These are phyloP conservation scores for Raphanus hybrid DNA, from an alignment of 441 rosid species.

Conservation along the genomic window DNA sequence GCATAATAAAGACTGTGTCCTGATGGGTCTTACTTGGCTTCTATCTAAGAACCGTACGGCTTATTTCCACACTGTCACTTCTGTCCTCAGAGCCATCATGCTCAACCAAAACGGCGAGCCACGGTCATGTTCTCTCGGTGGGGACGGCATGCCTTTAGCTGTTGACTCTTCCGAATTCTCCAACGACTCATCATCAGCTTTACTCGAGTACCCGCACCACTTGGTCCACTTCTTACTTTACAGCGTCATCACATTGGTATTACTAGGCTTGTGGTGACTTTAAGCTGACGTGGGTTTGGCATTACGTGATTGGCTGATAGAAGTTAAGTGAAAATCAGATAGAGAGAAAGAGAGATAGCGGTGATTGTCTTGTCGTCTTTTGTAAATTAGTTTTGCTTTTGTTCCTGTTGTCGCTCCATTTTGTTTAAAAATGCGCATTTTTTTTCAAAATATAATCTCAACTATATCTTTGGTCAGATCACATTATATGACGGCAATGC, in stretches of 20 bases:
- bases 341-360: conserved; percentile 5
- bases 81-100: conserved; percentile 81
- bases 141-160: conserved; percentile 90
- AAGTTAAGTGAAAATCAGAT: conserved; percentile 26
- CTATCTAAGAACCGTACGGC: conserved; percentile 77
- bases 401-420: conserved; percentile 13
- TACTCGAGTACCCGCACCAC: neutral
- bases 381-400: conserved; percentile 39
- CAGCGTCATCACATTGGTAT: conserved; percentile 32
- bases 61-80: conserved; percentile 77
- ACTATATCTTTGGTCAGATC: neutral
- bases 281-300: conserved; percentile 16
- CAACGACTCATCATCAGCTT: conserved; percentile 43
- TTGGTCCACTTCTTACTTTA: conserved; percentile 24
- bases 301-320: conserved; percentile 11
- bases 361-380: conserved; percentile 22
- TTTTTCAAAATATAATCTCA: no score
- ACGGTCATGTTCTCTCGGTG: conserved; percentile 66
- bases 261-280: conserved; percentile 23
- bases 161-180: conserved; percentile 76
- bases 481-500: neutral
- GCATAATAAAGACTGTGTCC: conserved; percentile 47
- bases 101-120: conserved; percentile 59
- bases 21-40: conserved; percentile 94
- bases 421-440: neutral